phyloP scores from a whole-genome alignment of 2,329 filamentous ascomycete genomes.

The Calonectria pauciramosa region DNA sequence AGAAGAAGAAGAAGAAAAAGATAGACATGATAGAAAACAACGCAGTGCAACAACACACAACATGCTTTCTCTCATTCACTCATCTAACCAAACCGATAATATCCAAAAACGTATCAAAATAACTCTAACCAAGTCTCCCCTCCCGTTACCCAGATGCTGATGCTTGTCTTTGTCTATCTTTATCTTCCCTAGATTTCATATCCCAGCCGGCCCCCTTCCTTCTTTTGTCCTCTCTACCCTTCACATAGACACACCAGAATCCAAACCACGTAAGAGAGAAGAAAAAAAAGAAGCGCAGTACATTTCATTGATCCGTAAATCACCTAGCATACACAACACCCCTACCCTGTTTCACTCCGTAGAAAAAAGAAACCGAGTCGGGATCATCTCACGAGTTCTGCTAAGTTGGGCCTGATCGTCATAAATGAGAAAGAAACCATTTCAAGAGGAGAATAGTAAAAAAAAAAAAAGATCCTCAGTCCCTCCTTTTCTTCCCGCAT shows the following conservation, averaged over 20 bases:
- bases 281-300: slow-evolving; percentile 33
- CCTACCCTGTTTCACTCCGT: slow-evolving; percentile 31
- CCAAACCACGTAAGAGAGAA: slow-evolving; percentile 18
- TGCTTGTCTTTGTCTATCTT: background rate
- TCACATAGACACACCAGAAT: slow-evolving; percentile 21
- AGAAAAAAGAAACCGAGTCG: slow-evolving; percentile 35
- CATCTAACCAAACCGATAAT: background rate
- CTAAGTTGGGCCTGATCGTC: slow-evolving; percentile 27
- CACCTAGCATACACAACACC: slow-evolving; percentile 44
- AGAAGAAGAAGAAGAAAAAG: too few relatives aligned
- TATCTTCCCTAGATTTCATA: background rate
- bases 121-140: background rate
- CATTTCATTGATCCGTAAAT: slow-evolving; percentile 48
- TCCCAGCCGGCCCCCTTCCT: background rate
- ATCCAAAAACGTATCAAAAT: background rate
- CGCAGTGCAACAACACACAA: background rate
- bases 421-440: slow-evolving; percentile 20
- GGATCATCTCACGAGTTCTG: slow-evolving; percentile 22
- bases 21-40: background rate
- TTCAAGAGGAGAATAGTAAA: slow-evolving; percentile 34
- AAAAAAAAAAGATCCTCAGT: slow-evolving; percentile 34
- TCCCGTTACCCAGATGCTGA: background rate
- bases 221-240: background rate
- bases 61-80: slow-evolving; percentile 1
- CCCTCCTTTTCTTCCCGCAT: slow-evolving; percentile 31